A percentile compares a stretch with the other conserved stretches of the same genome.
Conservation (phyloP, 2,329 filamentous ascomycete genomes). For the Chrysoporthe deuterocubensis region DNA sequence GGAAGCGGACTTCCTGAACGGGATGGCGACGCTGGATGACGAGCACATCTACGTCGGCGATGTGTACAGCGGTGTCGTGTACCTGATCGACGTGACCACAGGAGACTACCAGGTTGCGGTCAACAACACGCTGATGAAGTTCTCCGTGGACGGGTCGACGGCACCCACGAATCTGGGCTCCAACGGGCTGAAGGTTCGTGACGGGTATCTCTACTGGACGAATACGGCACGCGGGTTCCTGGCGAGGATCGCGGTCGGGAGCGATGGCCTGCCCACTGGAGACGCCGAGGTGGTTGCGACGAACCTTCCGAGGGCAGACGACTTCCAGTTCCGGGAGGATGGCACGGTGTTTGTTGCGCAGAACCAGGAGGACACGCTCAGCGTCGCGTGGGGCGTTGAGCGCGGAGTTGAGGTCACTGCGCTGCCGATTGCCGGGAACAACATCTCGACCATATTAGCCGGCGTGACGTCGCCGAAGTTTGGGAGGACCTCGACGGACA, state of each 20-base stretch:
- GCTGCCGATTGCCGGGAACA: slow-evolving; percentile 8
- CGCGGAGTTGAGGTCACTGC: neutral
- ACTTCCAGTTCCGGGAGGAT: slow-evolving; percentile 17
- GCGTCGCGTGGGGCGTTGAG: neutral
- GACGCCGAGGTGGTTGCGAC: slow-evolving; percentile 3
- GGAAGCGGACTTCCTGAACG: slow-evolving; percentile 33
- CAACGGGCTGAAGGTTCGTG: slow-evolving; percentile 36
- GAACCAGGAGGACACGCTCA: slow-evolving; percentile 20
- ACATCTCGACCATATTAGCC: slow-evolving; percentile 17
- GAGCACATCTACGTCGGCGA: slow-evolving; percentile 36
- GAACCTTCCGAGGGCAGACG: slow-evolving; percentile 16
- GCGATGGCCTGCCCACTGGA: slow-evolving; percentile 11
- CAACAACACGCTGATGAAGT: slow-evolving; percentile 33
- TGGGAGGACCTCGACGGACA: slow-evolving; percentile 13
- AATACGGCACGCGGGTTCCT: slow-evolving; percentile 30
- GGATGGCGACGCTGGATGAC: slow-evolving; percentile 31
- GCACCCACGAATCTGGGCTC: slow-evolving; percentile 30
- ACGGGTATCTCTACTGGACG: slow-evolving; percentile 36
- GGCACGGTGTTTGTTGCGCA: slow-evolving; percentile 15
- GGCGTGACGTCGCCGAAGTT: slow-evolving; percentile 23
- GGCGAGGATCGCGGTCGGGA: slow-evolving; percentile 10
- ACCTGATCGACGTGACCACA: slow-evolving; percentile 33
- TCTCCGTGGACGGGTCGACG: slow-evolving; percentile 22
- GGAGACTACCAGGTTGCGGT: slow-evolving; percentile 31
- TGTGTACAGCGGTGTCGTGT: slow-evolving; percentile 34